A percentile compares a stretch with the other conserved stretches of the same genome.
Conservation (phyloP, 306 rosid species). For the Quercus agrifolia region DNA sequence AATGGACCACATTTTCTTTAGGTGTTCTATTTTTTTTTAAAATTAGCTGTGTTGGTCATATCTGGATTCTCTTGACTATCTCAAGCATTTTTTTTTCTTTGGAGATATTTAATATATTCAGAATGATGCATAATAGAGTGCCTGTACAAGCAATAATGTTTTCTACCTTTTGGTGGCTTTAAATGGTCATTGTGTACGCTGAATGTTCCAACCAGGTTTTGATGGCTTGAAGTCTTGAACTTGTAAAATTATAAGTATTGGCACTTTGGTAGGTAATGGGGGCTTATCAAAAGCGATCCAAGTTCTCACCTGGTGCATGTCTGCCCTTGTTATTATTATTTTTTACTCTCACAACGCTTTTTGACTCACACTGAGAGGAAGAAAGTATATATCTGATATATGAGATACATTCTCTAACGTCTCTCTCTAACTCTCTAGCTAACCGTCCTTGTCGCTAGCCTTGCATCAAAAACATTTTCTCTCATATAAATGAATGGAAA, state of each 20-base stretch:
- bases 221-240: background rate
- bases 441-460: too few species aligned
- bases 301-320: too few species aligned
- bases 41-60: conserved; percentile 31
- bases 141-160: too few species aligned
- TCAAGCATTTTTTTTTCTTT: conserved; percentile 5
- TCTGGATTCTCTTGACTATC: conserved; percentile 37
- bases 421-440: too few species aligned
- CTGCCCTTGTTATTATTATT: too few species aligned
- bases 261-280: background rate
- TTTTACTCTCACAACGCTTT: too few species aligned
- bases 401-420: too few species aligned
- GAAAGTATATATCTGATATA: too few species aligned
- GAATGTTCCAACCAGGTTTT: background rate
- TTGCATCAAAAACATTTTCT: too few species aligned
- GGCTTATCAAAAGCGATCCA: background rate
- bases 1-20: conserved; percentile 32
- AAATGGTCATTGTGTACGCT: background rate
- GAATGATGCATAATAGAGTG: conserved; percentile 21
- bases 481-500: too few species aligned
- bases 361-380: too few species aligned
- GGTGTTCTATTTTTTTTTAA: conserved; percentile 34
- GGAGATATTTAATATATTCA: conserved; percentile 15
- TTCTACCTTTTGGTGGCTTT: too few species aligned
- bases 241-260: background rate